Evolutionary conservation across 140 eudicot genomes (phyloP).

Genomic region (Oenanthe javanica): DNA sequence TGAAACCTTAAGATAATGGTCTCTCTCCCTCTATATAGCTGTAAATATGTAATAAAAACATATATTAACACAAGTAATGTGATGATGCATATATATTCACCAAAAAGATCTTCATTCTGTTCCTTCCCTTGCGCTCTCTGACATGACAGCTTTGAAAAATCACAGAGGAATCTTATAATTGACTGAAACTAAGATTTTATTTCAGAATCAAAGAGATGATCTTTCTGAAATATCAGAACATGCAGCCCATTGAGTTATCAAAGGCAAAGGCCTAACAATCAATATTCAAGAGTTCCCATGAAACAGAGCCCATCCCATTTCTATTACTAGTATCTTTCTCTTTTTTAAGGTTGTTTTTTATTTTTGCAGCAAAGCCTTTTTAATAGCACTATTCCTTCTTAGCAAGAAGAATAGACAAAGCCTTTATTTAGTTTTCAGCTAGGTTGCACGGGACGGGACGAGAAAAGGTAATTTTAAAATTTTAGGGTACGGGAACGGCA

Average conservation of each 20-base stretch:
- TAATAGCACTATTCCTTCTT: not conserved
- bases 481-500: too few species aligned
- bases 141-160: not conserved
- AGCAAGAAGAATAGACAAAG: not conserved
- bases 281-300: not conserved
- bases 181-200: not conserved
- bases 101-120: not conserved
- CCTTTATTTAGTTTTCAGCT: not conserved
- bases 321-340: not conserved
- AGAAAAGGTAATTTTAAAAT: too few species aligned
- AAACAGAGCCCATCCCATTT: not conserved
- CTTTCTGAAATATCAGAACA: not conserved
- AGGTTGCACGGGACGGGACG: too few species aligned
- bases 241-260: not conserved
- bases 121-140: not conserved
- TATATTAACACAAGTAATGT: too few species aligned
- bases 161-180: not conserved
- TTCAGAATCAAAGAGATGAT: not conserved
- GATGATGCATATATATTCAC: too few species aligned
- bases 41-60: too few species aligned
- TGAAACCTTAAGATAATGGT: too few species aligned
- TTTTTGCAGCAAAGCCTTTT: not conserved
- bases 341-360: not conserved
- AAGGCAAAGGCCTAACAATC: not conserved
- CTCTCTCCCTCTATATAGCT: too few species aligned